phyloP scores from a whole-genome alignment of 805 yeast species.

The Cyberlindnera xylosilytica region DNA sequence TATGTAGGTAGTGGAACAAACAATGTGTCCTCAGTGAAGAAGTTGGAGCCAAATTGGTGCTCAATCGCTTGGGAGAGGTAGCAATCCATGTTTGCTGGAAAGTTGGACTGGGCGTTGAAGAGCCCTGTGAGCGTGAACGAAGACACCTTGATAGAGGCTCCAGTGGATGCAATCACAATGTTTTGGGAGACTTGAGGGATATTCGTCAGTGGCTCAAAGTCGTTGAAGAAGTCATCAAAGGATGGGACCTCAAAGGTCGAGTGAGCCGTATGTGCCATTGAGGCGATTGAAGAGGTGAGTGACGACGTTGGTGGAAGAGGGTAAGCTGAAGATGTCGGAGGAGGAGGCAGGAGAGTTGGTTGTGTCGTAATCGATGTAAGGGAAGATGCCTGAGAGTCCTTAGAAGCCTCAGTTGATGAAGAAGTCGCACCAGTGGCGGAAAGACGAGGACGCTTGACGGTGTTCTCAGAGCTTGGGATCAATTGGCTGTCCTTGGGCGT shows the following conservation, averaged over 20 bases:
- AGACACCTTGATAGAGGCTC: slow-evolving; percentile 17
- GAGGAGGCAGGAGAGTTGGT: background rate
- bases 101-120: slow-evolving; percentile 19
- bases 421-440: background rate
- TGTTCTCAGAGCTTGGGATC: background rate
- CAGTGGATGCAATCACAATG: slow-evolving; percentile 18
- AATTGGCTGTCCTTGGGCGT: slow-evolving; percentile 20
- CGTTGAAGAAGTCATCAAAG: slow-evolving; percentile 24
- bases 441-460: background rate
- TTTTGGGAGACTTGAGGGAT: slow-evolving; percentile 16
- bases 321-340: slow-evolving; percentile 6
- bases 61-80: slow-evolving; percentile 21
- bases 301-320: slow-evolving; percentile 11
- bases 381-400: background rate
- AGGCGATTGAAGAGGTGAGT: background rate
- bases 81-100: slow-evolving; percentile 23
- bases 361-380: background rate
- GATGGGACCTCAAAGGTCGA: slow-evolving; percentile 15
- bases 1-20: slow-evolving; percentile 24
- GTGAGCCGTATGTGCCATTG: background rate
- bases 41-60: slow-evolving; percentile 13
- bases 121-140: slow-evolving; percentile 17
- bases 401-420: background rate
- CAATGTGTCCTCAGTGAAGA: slow-evolving; percentile 21
- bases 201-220: slow-evolving; percentile 22